Conservation (phyloP, 768 basidiomycete species). For the Trametes sanguinea region DNA sequence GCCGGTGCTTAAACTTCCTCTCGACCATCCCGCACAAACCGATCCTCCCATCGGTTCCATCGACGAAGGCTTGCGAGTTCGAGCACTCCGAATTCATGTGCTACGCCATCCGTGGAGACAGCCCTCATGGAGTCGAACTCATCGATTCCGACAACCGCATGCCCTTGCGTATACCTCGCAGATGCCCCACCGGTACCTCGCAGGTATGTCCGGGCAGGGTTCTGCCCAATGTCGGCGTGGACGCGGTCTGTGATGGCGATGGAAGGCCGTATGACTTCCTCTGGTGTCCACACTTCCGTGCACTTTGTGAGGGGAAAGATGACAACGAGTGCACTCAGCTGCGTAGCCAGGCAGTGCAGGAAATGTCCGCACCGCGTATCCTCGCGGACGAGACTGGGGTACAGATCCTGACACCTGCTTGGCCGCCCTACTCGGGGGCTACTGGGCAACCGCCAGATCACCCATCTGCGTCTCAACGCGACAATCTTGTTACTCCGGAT, state of each 20-base stretch:
- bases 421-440: neutral
- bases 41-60: conserved; percentile 11
- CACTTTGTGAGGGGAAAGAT: neutral
- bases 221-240: neutral
- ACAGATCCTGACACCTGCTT: neutral
- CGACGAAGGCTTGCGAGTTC: conserved; percentile 26
- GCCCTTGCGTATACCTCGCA: neutral
- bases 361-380: neutral
- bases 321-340: neutral
- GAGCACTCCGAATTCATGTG: conserved; percentile 12
- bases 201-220: neutral
- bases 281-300: conserved; percentile 18
- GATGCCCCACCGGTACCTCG: neutral
- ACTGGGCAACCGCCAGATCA: neutral
- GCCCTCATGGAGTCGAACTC: no score
- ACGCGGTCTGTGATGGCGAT: neutral
- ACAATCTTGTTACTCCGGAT: no score
- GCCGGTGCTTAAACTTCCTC: conserved; percentile 26
- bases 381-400: neutral
- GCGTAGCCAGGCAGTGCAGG: neutral
- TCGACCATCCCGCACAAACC: neutral
- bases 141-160: no score
- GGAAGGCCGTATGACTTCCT: conserved; percentile 5
- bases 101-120: neutral
- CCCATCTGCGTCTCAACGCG: no score